These are phyloP conservation scores for Leptographium flavum DNA, from an alignment of 2,329 filamentous ascomycete genomes.

Conservation along the genomic window DNA sequence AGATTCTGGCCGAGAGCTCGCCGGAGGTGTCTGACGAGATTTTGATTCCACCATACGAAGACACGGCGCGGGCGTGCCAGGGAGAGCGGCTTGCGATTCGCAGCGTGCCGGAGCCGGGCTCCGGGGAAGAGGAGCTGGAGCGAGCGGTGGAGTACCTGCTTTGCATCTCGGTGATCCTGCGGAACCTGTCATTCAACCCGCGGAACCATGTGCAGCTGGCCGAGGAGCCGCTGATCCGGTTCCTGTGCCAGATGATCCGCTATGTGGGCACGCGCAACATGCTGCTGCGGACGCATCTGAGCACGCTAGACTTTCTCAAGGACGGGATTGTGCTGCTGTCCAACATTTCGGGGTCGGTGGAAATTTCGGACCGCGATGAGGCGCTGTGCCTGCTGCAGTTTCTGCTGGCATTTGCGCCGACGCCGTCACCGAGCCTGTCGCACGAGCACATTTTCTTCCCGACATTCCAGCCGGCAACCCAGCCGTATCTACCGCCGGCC, in stretches of 20 bases:
- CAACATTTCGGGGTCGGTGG: constrained; percentile 69
- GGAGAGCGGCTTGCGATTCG: constrained; percentile 58
- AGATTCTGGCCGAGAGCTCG: constrained; percentile 70
- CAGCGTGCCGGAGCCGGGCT: constrained; percentile 61
- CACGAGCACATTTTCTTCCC: constrained; percentile 58
- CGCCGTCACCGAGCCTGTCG: constrained; percentile 47
- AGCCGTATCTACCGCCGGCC: constrained; percentile 79
- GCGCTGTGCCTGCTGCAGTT: constrained; percentile 79
- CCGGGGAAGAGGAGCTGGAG: constrained; percentile 66
- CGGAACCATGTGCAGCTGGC: constrained; percentile 62
- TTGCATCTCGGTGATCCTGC: constrained; percentile 80
- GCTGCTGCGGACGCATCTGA: constrained; percentile 65
- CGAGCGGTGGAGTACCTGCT: constrained; percentile 76
- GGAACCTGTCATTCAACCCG: constrained; percentile 79
- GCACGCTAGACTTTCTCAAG: constrained; percentile 95
- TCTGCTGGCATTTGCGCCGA: constrained; percentile 76
- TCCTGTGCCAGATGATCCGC: constrained; percentile 70
- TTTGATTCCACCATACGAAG: constrained; percentile 72
- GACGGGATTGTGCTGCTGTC: constrained; percentile 80
- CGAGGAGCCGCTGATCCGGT: constrained; percentile 64
- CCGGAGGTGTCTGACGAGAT: constrained; percentile 79
- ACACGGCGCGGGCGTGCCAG: constrained; percentile 66
- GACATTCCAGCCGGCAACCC: constrained; percentile 63
- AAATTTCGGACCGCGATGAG: constrained; percentile 75
- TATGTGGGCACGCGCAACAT: constrained; percentile 82